phyloP scores from a whole-genome alignment of 768 basidiomycete genomes.

The Crassisporium funariophilum region DNA sequence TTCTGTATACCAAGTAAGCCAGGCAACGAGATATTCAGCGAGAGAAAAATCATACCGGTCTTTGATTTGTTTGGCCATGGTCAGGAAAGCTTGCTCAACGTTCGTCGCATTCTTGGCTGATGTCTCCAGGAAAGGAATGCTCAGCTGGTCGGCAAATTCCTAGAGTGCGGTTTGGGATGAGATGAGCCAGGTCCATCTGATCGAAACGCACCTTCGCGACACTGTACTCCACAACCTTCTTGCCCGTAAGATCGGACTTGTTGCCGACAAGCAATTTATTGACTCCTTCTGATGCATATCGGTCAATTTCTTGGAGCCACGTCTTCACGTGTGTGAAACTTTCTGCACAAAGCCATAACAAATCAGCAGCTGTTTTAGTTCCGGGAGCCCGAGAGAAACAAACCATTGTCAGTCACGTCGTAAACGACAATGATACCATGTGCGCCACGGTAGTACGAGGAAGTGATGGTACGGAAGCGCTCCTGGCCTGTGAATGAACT shows the following conservation, averaged over 20 bases:
- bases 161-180: constrained; percentile 29
- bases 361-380: constrained; percentile 1
- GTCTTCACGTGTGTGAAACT: constrained; percentile 96
- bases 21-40: not conserved
- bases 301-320: constrained; percentile 91
- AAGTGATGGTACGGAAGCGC: constrained; percentile 97
- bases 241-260: constrained; percentile 97
- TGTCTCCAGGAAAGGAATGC: constrained; percentile 95
- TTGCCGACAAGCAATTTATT: constrained; percentile 99
- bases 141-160: constrained; percentile 95
- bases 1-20: constrained; percentile 45
- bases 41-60: constrained; percentile 59
- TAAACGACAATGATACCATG: constrained; percentile 99
- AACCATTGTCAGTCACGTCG: constrained; percentile 94
- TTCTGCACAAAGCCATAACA: constrained; percentile 47
- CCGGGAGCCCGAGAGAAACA: constrained; percentile 12
- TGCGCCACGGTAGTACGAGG: constrained; percentile 99
- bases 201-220: constrained; percentile 70
- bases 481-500: constrained; percentile 72
- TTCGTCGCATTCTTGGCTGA: constrained; percentile 99
- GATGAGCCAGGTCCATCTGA: not conserved
- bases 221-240: constrained; percentile 92
- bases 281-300: constrained; percentile 97
- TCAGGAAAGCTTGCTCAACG: constrained; percentile 99
- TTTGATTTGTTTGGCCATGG: constrained; percentile 96